These are phyloP conservation scores for Iris macrosiphon DNA, from an alignment of 106 monocot species.

Conservation along the genomic window DNA sequence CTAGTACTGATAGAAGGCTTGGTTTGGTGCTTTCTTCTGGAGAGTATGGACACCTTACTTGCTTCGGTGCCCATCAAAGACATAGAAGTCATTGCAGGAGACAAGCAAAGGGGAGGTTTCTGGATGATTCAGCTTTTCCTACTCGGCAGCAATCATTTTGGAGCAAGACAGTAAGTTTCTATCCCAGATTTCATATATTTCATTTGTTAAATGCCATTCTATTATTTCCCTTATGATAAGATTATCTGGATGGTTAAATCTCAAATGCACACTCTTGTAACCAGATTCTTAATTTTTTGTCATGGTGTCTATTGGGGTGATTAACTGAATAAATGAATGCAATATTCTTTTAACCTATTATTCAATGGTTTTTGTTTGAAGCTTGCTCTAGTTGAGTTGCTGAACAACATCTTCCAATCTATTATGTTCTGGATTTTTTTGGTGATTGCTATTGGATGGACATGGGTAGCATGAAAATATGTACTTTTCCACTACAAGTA, in stretches of 20 bases:
- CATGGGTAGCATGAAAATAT: too few relatives aligned
- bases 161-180: slow-evolving; percentile 33
- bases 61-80: slow-evolving; percentile 8
- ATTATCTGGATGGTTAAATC: neutral
- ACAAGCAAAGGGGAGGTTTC: slow-evolving; percentile 13
- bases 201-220: neutral
- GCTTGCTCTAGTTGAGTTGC: too few relatives aligned
- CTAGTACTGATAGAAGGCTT: slow-evolving; percentile 6
- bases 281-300: neutral
- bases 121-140: slow-evolving; percentile 25
- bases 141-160: slow-evolving; percentile 14
- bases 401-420: too few relatives aligned
- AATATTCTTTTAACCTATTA: neutral
- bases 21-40: neutral
- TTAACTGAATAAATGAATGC: neutral
- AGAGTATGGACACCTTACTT: slow-evolving; percentile 18
- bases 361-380: too few relatives aligned
- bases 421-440: too few relatives aligned
- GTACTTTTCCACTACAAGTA: too few relatives aligned
- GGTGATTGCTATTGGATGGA: too few relatives aligned
- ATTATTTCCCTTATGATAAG: neutral
- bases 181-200: neutral
- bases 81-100: slow-evolving; percentile 10
- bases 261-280: slow-evolving; percentile 2
- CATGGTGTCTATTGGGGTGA: neutral